Conservation (phyloP, 1,284 basidiomycete genomes). For the Stygiomarasmius scandens region DNA sequence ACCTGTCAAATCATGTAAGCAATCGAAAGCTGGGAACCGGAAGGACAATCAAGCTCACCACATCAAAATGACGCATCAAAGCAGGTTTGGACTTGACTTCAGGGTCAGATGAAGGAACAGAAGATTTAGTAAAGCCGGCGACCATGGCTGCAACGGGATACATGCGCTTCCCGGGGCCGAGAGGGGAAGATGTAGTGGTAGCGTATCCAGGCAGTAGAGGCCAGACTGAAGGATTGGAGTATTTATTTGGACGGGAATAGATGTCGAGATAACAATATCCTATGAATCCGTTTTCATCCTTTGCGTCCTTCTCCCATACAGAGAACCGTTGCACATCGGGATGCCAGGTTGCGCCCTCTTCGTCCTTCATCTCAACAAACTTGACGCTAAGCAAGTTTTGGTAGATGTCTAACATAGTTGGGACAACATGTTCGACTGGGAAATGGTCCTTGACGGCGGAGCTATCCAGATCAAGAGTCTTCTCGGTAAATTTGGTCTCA, state of each 20-base stretch:
- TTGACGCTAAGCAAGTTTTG: slow-evolving; percentile 76
- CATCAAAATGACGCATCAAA: slow-evolving; percentile 81
- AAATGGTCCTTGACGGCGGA: slow-evolving; percentile 83
- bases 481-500: slow-evolving; percentile 71
- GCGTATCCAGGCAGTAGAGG: slow-evolving; percentile 66
- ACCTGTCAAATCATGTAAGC: no score
- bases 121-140: slow-evolving; percentile 84
- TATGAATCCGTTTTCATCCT: slow-evolving; percentile 69
- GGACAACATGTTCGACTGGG: slow-evolving; percentile 79
- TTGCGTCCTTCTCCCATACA: slow-evolving; percentile 79
- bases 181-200: slow-evolving; percentile 32
- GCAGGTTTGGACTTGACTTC: slow-evolving; percentile 55
- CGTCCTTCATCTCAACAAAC: slow-evolving; percentile 65
- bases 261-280: slow-evolving; percentile 87
- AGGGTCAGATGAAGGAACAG: slow-evolving; percentile 47
- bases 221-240: slow-evolving; percentile 88
- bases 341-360: slow-evolving; percentile 61
- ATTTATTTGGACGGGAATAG: slow-evolving; percentile 83
- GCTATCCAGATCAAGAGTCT: slow-evolving; percentile 69
- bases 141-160: slow-evolving; percentile 85
- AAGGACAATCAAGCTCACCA: slow-evolving; percentile 78
- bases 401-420: slow-evolving; percentile 79
- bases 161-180: slow-evolving; percentile 49
- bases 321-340: slow-evolving; percentile 79
- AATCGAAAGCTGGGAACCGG: no score